Base-by-base conservation (phyloP, 1,139 yeast species). In the Meyerozyma elateridarum region DNA sequence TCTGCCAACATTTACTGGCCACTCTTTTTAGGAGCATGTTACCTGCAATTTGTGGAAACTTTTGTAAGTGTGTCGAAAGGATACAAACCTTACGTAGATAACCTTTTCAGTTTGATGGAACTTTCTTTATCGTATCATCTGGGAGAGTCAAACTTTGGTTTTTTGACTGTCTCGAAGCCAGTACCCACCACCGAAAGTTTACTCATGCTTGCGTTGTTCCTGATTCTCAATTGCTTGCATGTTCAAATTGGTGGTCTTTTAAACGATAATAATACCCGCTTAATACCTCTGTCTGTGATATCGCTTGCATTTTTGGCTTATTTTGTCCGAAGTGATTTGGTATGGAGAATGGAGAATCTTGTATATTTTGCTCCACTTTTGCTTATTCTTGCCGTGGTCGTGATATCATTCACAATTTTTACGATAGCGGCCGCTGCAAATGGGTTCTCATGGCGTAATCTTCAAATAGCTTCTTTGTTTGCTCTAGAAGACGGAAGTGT, bases 51-150 rank as follows among this genome's bases (percentile, higher is more conserved):
- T 38, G 59, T 79, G n/a, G 91, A 84, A 51, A 79, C 87, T 0
- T 79, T 83, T 42, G 63, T 78, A 2, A 68, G 84, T 6, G 76
- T 76, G 13, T 65, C 79, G 3, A 70, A 71, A 35, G 85, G 85
- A 6, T 56, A 58, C 20, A 65, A 68, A 29, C 84, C 87, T 2
- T 67, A 70, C 35, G 70, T 76, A 7, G 91, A 81, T 41, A 70
- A 82, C 7, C 88, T 88, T 0, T 61, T 82, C 42, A 79, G 91
- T 0, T 56, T 82, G 20, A 81, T 83, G 52, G 93, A 83, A 48
- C 81, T 77, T 47, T 79, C 88, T 1, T 54, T 81, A 18, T 84
- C 85, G 8, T 81, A 80, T 48, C 88, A 82, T 48, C 89, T 81
- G 45, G 76, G 72, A 19, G 77, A 77, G 44, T 61, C 71, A n/a